Percentiles rank a stretch among this genome's conserved stretches.
Evolutionary conservation across 2,329 filamentous ascomycete genomes (phyloP).

Genomic region (Fusarium cicatricum): DNA sequence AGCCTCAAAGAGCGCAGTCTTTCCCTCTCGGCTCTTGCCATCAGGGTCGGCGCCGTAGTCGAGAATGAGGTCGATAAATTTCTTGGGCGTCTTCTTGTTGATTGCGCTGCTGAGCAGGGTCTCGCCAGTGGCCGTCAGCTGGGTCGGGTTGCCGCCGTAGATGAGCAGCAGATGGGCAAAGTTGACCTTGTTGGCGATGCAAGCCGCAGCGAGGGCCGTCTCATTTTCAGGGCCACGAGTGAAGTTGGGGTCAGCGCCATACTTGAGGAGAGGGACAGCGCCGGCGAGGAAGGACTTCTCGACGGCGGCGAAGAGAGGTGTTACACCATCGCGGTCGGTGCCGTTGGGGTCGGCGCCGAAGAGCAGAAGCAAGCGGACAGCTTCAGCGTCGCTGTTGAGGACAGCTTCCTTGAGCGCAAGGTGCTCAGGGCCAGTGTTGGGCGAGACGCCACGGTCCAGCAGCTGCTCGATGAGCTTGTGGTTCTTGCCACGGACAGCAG

Average conservation of each 20-base stretch:
- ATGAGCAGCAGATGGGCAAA: constrained; percentile 67
- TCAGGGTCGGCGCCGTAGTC: constrained; percentile 67
- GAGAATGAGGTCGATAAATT: constrained; percentile 66
- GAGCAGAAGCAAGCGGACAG: constrained; percentile 62
- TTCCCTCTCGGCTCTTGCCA: constrained; percentile 66
- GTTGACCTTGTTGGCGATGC: constrained; percentile 60
- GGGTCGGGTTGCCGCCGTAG: constrained; percentile 67
- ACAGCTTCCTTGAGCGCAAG: constrained; percentile 63
- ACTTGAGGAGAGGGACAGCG: constrained; percentile 68
- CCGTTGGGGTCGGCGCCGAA: constrained; percentile 67
- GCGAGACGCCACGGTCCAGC: constrained; percentile 64
- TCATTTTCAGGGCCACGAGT: constrained; percentile 59
- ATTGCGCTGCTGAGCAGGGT: constrained; percentile 69
- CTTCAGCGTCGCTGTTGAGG: constrained; percentile 59
- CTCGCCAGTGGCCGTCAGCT: constrained; percentile 63
- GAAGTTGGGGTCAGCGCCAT: constrained; percentile 67
- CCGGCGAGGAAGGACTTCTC: constrained; percentile 64
- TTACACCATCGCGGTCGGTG: constrained; percentile 56
- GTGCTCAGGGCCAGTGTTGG: constrained; percentile 56
- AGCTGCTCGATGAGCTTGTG: constrained; percentile 65
- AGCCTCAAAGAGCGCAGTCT: constrained; percentile 69
- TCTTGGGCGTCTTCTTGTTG: constrained; percentile 63
- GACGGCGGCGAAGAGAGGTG: constrained; percentile 60
- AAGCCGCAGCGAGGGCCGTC: constrained; percentile 62
- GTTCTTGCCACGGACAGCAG: constrained; percentile 65